Conservation (phyloP, 2,329 filamentous ascomycete species). For the Hypoxylon sp. region DNA sequence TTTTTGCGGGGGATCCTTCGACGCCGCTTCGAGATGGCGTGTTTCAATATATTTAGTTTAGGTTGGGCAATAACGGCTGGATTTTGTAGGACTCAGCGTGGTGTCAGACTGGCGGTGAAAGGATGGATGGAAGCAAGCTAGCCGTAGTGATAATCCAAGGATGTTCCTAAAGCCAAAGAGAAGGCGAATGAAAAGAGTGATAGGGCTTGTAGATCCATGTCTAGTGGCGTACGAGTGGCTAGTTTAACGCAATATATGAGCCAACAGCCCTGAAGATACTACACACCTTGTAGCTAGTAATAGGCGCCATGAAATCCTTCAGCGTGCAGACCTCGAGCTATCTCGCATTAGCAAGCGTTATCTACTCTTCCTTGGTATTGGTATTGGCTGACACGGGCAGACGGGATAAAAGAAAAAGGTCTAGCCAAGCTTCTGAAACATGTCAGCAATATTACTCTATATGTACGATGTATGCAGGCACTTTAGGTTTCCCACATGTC, state of each 20-base stretch:
- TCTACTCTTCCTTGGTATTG: constrained; percentile 4
- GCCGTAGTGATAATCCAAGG: not conserved
- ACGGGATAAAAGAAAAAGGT: not conserved
- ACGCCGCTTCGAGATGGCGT: constrained; percentile 9
- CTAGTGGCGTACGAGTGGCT: constrained; percentile 17
- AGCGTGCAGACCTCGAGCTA: too few species aligned
- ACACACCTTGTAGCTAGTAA: constrained; percentile 22
- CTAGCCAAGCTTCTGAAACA: constrained; percentile 21
- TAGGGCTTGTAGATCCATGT: not conserved
- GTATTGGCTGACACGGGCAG: not conserved
- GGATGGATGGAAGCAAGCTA: constrained; percentile 5
- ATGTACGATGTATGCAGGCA: constrained; percentile 20
- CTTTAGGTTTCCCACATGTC: constrained; percentile 24
- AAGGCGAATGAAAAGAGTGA: constrained; percentile 18
- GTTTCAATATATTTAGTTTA: constrained; percentile 5
- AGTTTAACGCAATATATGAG: constrained; percentile 19
- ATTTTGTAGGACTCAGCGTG: constrained; percentile 13
- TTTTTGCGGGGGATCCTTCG: constrained; percentile 6
- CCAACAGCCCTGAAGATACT: too few species aligned
- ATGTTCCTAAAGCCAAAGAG: constrained; percentile 4
- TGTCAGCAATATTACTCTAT: constrained; percentile 16
- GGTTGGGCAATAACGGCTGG: constrained; percentile 9
- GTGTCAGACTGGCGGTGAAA: constrained; percentile 35
- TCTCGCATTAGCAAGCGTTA: constrained; percentile 12
- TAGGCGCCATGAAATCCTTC: constrained; percentile 15